These are phyloP conservation scores for Macadamia tetraphylla DNA, from an alignment of 164 flowering plant genomes.

Conservation along the genomic window DNA sequence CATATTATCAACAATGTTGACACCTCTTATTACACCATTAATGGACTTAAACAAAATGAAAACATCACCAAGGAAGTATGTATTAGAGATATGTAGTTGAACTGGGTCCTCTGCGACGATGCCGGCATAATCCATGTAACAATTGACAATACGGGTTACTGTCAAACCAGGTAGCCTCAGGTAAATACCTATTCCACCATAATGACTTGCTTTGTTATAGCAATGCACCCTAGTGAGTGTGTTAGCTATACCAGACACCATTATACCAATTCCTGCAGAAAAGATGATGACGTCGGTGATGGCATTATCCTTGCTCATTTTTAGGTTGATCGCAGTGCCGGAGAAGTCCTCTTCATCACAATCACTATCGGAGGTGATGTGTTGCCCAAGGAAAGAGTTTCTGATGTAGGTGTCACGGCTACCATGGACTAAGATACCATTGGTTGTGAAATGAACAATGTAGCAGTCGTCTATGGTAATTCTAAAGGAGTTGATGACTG, in stretches of 20 bases:
- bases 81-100: slow-evolving; percentile 53
- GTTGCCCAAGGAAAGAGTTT: slow-evolving; percentile 81
- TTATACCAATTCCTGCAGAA: slow-evolving; percentile 58
- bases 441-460: slow-evolving; percentile 57
- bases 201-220: slow-evolving; percentile 86
- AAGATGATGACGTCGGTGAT: slow-evolving; percentile 39
- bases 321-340: slow-evolving; percentile 56
- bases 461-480: slow-evolving; percentile 76
- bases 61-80: slow-evolving; percentile 84
- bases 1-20: slow-evolving; percentile 74
- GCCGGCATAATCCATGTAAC: slow-evolving; percentile 79
- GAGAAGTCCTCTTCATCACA: slow-evolving; percentile 52
- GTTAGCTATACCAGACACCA: slow-evolving; percentile 75
- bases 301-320: slow-evolving; percentile 66
- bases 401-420: slow-evolving; percentile 24
- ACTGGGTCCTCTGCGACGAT: slow-evolving; percentile 93
- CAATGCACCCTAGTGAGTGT: slow-evolving; percentile 74
- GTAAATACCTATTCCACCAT: slow-evolving; percentile 84
- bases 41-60: slow-evolving; percentile 55
- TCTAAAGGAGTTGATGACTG: slow-evolving; percentile 56
- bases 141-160: slow-evolving; percentile 73
- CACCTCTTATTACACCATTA: slow-evolving; percentile 51
- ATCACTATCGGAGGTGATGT: slow-evolving; percentile 74
- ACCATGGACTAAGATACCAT: slow-evolving; percentile 47
- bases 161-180: slow-evolving; percentile 53